A percentile compares a stretch with the other conserved stretches of the same genome.
phyloP scores from a whole-genome alignment of 257 asterid species.

The Gentiana straminea region DNA sequence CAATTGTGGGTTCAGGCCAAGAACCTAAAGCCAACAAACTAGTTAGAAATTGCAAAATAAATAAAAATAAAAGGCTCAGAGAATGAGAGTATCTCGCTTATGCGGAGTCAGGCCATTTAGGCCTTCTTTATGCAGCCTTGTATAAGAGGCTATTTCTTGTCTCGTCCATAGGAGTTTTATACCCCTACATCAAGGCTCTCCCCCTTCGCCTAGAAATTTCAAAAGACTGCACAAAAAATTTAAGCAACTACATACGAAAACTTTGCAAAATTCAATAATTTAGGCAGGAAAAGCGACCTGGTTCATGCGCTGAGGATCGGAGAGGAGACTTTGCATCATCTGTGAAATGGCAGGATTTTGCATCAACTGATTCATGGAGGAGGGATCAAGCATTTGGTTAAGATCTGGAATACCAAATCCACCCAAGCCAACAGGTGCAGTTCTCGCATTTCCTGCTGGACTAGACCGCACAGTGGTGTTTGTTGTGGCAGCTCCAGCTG shows the following conservation, averaged over 20 bases:
- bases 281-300: slow-evolving; percentile 23
- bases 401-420: slow-evolving; percentile 29
- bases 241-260: not conserved
- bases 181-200: no score
- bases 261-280: not conserved
- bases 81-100: no score
- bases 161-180: no score
- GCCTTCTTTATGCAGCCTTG: no score
- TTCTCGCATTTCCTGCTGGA: slow-evolving; percentile 22
- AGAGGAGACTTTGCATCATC: slow-evolving; percentile 38
- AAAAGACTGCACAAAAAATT: no score
- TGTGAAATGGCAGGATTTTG: slow-evolving; percentile 42
- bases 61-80: no score
- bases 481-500: slow-evolving; percentile 30
- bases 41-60: no score
- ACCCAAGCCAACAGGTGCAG: slow-evolving; percentile 20
- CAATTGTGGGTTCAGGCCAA: slow-evolving; percentile 35
- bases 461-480: slow-evolving; percentile 23
- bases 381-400: slow-evolving; percentile 27
- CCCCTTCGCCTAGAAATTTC: no score
- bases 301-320: slow-evolving; percentile 41
- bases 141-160: no score
- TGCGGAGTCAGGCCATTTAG: no score
- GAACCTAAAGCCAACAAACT: slow-evolving; percentile 17
- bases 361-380: slow-evolving; percentile 32